Base-by-base conservation (phyloP, 2,329 filamentous ascomycete species). In the Penicillium sp. region DNA sequence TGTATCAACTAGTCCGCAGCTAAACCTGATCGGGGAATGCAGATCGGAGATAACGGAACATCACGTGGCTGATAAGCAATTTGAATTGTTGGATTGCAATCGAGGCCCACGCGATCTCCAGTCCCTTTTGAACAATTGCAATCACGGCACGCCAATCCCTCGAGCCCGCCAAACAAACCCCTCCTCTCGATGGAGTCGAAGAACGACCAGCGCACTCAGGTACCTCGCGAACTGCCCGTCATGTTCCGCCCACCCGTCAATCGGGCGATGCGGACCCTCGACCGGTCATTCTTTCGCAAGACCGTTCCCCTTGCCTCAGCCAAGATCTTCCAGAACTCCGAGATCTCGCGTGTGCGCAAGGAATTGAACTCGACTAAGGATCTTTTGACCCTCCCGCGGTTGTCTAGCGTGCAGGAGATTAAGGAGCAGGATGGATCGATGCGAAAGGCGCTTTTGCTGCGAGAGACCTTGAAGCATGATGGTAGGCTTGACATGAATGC, bases 161-260 rank as follows among this genome's bases (percentile, higher is more conserved):
- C 44, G 23, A 21, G 32, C 15, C 30, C 46, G 15, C 13, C 34
- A 29, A 36, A 17, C 23, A 23, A 8, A 10, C 18, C 39, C 15
- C 23, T 24, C 26, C 34, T 39, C 45, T 57, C 60, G 55, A 66
- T 66, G 64, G 62, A 61, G 54, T 42, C 62, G 15, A 51, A 46
- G 17, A 55, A 27, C 17, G 34, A 55, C 26, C 39, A 24, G 15
- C 41, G 13, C 44, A 53, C 36, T 55, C 58, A 61, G 49, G 55
- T 52, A 41, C 49, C 52, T 33, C 58, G 62, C 61, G 61, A 70
- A 52, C 55, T 69, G 55, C 60, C 68, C 54, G 65, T 62, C 45
- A 84, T 86, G 81, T 90, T 96, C 71, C 85, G 87, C 59, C 90
- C 91, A 40, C 91, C 92, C 20, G 79, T 91, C 53, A 87, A 93